Percentiles rank a stretch among this genome's conserved stretches.
phyloP scores from a whole-genome alignment of 257 asterid genomes.

The Capsicum pubescens region DNA sequence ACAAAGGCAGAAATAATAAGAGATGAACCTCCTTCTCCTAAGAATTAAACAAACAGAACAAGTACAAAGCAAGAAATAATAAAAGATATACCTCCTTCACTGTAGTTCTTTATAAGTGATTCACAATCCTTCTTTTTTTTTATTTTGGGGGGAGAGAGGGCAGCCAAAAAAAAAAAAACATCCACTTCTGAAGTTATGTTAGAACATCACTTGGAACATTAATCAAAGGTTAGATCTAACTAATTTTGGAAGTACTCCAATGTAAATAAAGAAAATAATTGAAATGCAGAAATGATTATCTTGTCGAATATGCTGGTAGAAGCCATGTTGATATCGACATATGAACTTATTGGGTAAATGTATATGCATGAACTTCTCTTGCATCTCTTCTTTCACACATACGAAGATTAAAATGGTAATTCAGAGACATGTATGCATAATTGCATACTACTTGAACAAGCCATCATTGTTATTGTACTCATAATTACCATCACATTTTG shows the following conservation, averaged over 20 bases:
- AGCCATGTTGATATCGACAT: not conserved
- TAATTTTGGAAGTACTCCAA: not conserved
- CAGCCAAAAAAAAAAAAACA: not conserved
- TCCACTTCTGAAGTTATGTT: not conserved
- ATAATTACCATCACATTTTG: not conserved
- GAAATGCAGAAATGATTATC: not conserved
- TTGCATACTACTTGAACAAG: not conserved
- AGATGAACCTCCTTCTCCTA: not conserved
- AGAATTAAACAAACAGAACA: not conserved
- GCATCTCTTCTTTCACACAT: not conserved
- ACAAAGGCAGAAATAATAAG: not conserved
- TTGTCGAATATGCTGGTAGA: conserved; percentile 8
- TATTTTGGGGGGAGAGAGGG: too few relatives aligned
- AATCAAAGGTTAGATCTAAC: not conserved
- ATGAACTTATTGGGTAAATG: not conserved
- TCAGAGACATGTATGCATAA: not conserved
- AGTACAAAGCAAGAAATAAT: too few relatives aligned
- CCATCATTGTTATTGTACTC: not conserved
- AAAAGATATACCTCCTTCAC: too few relatives aligned
- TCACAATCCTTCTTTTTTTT: too few relatives aligned
- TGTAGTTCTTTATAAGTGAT: too few relatives aligned
- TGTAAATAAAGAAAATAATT: not conserved
- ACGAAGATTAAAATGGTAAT: conserved; percentile 15
- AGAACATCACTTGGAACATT: conserved; percentile 12
- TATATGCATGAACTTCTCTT: not conserved